phyloP scores from a whole-genome alignment of 495 filamentous ascomycete genomes.

The Astrothelium subdiscretum region DNA sequence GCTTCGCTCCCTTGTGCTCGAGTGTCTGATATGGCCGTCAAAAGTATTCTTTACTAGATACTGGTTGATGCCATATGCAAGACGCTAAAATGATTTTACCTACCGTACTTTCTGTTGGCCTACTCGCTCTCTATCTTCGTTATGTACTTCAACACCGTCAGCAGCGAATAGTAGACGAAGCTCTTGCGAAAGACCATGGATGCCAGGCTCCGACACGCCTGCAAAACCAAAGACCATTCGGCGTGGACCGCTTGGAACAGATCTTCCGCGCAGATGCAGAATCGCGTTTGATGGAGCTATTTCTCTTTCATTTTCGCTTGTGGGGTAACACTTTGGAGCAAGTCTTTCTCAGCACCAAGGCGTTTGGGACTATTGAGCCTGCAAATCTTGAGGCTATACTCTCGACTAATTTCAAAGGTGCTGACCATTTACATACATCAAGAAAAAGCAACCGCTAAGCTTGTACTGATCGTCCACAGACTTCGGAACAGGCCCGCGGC shows the following conservation, averaged over 20 bases:
- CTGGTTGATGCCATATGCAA: not conserved
- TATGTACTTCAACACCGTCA: not conserved
- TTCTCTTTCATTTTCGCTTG: conserved; percentile 20
- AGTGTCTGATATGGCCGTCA: not conserved
- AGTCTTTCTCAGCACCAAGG: conserved; percentile 3
- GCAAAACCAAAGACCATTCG: conserved; percentile 25
- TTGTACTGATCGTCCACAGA: conserved; percentile 6
- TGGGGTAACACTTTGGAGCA: conserved; percentile 21
- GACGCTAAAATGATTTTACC: not conserved
- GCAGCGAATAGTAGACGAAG: not conserved
- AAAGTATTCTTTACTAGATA: not conserved
- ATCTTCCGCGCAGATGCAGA: conserved; percentile 22
- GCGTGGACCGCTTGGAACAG: conserved; percentile 27
- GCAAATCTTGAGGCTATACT: conserved; percentile 44
- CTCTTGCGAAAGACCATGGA: conserved; percentile 16
- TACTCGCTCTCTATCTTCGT: not conserved
- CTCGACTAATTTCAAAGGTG: conserved; percentile 39
- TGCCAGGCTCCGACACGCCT: conserved; percentile 24
- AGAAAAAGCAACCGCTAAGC: not conserved
- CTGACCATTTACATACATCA: not conserved
- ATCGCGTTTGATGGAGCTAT: conserved; percentile 24
- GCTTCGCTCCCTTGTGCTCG: not conserved
- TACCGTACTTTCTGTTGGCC: not conserved
- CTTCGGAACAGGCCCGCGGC: conserved; percentile 11
- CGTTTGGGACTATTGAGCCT: conserved; percentile 36